Conservation (phyloP, 768 basidiomycete genomes). For the Leucocoprinus birnbaumii region DNA sequence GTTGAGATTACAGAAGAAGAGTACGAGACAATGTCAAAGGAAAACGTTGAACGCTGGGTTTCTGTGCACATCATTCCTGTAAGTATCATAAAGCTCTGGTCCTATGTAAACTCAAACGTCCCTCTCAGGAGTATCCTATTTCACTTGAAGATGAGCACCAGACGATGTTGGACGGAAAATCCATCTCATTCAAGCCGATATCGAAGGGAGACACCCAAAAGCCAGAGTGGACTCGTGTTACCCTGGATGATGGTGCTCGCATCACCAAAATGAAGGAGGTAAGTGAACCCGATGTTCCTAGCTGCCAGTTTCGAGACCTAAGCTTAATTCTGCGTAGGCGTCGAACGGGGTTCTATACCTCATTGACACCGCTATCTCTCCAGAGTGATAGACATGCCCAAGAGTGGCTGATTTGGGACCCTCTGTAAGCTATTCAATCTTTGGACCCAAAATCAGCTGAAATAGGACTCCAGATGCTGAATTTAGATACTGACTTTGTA, state of each 20-base stretch:
- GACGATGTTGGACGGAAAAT: conserved; percentile 59
- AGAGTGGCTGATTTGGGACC: too few species aligned
- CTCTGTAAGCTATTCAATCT: too few species aligned
- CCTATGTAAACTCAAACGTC: not conserved
- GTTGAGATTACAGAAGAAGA: conserved; percentile 65
- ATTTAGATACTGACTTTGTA: not conserved
- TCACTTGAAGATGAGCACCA: conserved; percentile 42
- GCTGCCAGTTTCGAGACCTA: not conserved
- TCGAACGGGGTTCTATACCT: conserved; percentile 8
- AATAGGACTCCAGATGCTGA: too few species aligned
- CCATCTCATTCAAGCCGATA: conserved; percentile 49
- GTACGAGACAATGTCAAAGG: conserved; percentile 54
- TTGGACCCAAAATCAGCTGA: too few species aligned
- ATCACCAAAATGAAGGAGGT: conserved; percentile 68
- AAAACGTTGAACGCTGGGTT: conserved; percentile 79
- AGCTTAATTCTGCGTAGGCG: not conserved
- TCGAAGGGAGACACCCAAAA: conserved; percentile 29
- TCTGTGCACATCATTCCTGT: conserved; percentile 85
- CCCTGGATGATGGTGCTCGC: conserved; percentile 50
- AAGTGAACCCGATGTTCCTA: not conserved
- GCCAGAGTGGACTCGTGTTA: conserved; percentile 58
- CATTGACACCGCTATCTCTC: conserved; percentile 2
- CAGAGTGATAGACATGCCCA: not conserved
- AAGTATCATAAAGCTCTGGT: conserved; percentile 13
- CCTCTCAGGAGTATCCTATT: conserved; percentile 45